Percentiles rank a stretch among this genome's conserved stretches.
phyloP scores from a whole-genome alignment of 352 stramenopile genomes.

The Peronospora belbahrii region DNA sequence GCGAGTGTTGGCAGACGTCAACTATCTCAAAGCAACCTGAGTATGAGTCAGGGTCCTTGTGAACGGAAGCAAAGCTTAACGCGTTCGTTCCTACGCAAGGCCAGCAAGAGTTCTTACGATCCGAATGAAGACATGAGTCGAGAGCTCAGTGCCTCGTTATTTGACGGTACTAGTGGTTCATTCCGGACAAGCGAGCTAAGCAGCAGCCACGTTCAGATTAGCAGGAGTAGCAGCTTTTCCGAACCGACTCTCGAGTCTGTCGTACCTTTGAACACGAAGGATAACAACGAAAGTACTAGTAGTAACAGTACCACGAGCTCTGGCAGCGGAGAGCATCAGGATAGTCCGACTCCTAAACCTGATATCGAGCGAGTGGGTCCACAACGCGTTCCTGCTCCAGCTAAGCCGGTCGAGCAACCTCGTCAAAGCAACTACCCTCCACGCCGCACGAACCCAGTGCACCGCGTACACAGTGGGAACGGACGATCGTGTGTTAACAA shows the following conservation, averaged over 20 bases:
- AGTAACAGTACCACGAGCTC: slow-evolving; percentile 25
- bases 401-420: slow-evolving; percentile 14
- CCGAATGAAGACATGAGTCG: slow-evolving; percentile 23
- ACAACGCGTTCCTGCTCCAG: slow-evolving; percentile 21
- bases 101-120: slow-evolving; percentile 19
- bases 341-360: slow-evolving; percentile 10
- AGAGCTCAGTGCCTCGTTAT: slow-evolving; percentile 28
- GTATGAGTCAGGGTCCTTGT: slow-evolving; percentile 22
- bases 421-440: slow-evolving; percentile 21
- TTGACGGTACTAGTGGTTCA: slow-evolving; percentile 29
- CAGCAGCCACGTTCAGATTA: slow-evolving; percentile 22
- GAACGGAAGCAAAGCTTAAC: slow-evolving; percentile 16
- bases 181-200: slow-evolving; percentile 24
- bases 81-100: slow-evolving; percentile 17
- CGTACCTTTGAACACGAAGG: slow-evolving; percentile 12
- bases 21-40: slow-evolving; percentile 11
- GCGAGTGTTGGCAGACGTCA: slow-evolving; percentile 11
- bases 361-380: slow-evolving; percentile 21
- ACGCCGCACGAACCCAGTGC: slow-evolving; percentile 17
- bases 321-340: slow-evolving; percentile 9
- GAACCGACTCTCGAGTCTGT: slow-evolving; percentile 21
- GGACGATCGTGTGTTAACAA: slow-evolving; percentile 17
- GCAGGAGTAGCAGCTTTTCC: slow-evolving; percentile 20
- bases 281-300: slow-evolving; percentile 12
- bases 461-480: slow-evolving; percentile 12